Percentiles rank a stretch among this genome's conserved stretches.
Evolutionary conservation across 495 filamentous ascomycete species (phyloP).

Genomic region (Neurospora tetrasperma): DNA sequence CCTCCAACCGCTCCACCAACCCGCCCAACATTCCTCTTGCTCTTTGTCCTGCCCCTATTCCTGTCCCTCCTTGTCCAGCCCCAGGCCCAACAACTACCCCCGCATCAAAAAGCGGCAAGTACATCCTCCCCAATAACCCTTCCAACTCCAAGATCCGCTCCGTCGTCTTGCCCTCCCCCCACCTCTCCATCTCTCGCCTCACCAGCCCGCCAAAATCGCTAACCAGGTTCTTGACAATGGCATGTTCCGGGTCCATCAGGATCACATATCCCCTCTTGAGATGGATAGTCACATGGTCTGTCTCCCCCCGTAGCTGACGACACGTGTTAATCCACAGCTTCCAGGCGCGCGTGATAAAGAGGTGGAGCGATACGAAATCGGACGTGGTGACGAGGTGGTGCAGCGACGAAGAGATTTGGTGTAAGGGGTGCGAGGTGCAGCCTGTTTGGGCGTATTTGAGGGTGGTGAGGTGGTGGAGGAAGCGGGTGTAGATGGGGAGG

Average conservation of each 20-base stretch:
- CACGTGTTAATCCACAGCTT: conserved; percentile 17
- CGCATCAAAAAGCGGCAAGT: conserved; percentile 17
- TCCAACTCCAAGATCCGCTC: conserved; percentile 17
- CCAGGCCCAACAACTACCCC: not conserved
- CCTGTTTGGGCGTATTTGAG: conserved; percentile 6
- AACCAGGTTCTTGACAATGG: conserved; percentile 8
- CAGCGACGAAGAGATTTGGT: conserved; percentile 4
- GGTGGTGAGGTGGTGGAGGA: conserved; percentile 11
- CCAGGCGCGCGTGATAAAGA: conserved; percentile 15
- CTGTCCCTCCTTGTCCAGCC: not conserved
- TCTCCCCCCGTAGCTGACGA: conserved; percentile 3
- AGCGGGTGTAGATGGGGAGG: conserved; percentile 16
- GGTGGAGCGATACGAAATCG: not conserved
- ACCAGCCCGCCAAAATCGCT: conserved; percentile 7
- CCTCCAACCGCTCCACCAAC: conserved; percentile 5
- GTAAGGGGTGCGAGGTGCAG: conserved; percentile 11
- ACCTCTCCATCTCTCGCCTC: not conserved
- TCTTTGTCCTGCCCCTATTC: not conserved
- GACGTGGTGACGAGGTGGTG: not conserved
- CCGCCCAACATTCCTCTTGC: conserved; percentile 10
- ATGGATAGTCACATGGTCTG: conserved; percentile 23
- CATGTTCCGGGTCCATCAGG: conserved; percentile 9
- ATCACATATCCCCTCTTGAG: conserved; percentile 24
- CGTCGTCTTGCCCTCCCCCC: conserved; percentile 15
- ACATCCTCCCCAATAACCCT: conserved; percentile 18